phyloP scores from a whole-genome alignment of 805 yeast species.

The Candida caryicola region DNA sequence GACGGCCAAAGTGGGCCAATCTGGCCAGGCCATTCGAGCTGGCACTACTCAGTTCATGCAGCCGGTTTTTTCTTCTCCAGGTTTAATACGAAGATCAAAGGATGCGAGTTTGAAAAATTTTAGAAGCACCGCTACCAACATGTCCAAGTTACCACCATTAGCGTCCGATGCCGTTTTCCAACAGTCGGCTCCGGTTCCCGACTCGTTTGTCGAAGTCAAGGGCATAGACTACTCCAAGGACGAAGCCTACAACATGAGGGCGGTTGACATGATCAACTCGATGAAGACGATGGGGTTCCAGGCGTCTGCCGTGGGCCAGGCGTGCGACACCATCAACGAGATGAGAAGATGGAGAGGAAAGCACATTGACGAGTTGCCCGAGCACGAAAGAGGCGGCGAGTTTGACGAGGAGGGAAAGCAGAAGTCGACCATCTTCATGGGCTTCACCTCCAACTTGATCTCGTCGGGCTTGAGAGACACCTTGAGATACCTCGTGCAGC shows the following conservation, averaged over 20 bases:
- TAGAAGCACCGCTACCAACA: constrained; percentile 3
- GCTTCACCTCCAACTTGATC: constrained; percentile 93
- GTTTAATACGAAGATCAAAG: not conserved
- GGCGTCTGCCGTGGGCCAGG: constrained; percentile 80
- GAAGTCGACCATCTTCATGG: constrained; percentile 88
- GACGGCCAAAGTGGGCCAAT: no score
- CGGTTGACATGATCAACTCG: constrained; percentile 70
- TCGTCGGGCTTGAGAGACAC: constrained; percentile 94
- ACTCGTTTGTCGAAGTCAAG: constrained; percentile 68
- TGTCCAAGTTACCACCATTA: constrained; percentile 51
- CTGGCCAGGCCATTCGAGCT: no score
- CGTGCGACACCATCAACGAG: constrained; percentile 87
- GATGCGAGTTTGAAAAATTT: constrained; percentile 5
- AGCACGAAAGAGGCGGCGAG: constrained; percentile 64
- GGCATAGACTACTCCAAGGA: constrained; percentile 90
- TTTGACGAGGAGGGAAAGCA: constrained; percentile 77
- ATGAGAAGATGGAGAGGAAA: constrained; percentile 95
- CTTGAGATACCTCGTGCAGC: constrained; percentile 81
- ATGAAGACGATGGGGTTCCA: constrained; percentile 98
- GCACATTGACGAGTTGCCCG: constrained; percentile 63
- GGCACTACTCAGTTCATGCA: no score
- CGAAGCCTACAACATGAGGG: constrained; percentile 71
- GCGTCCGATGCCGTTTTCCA: constrained; percentile 91
- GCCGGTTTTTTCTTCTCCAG: not conserved
- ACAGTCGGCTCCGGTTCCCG: constrained; percentile 83